Evolutionary conservation across 2,329 filamentous ascomycete species (phyloP), one percentile per base, ranked within the genome.

Genomic region (Coniochaeta sp.): DNA sequence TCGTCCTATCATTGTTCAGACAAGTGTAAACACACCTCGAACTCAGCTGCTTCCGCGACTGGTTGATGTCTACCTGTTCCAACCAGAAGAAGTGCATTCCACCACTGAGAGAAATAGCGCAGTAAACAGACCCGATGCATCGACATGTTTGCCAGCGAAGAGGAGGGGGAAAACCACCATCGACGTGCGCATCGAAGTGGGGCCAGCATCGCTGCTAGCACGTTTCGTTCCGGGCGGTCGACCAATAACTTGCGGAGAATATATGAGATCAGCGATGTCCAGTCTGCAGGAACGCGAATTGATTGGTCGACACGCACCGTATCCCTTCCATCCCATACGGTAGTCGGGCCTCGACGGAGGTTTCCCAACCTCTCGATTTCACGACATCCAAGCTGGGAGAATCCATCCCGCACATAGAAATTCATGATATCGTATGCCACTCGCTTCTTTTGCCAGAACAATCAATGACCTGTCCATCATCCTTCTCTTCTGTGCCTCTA

Each of bases 291-390:
- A 48, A 48, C 46, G 53, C 32, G 31, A 38, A 49, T 38, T 58
- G 52, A 52, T 53, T 55, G 53, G 56, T 14, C 18, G 12, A 8
- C 10, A 24, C 3, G 38, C 38, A 42, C 38, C 38, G 38, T 42
- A 26, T 42, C 38, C 38, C 38, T 42, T 26, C 18, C 38, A 24
- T 30, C 27, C 38, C 38, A 13, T 42, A 26, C 31, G 7, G 45
- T 4, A 47, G 45, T 47, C 45, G 16, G 45, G 45, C 45, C n/a
- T 28, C 26, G 38, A 47, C 26, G 26, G 51, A 52, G 49, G 53
- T 49, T 53, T 53, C 63, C 65, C 65, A 68, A 59, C 65, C 65
- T 66, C 65, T 68, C 61, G 55, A 63, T 63, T 68, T 65, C 57
- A 53, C 48, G 53, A 32, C 16, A 16, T 22, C 9, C 31, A n/a